Conservation (phyloP, 208 protist genomes). For the Trypanosoma theileri region DNA sequence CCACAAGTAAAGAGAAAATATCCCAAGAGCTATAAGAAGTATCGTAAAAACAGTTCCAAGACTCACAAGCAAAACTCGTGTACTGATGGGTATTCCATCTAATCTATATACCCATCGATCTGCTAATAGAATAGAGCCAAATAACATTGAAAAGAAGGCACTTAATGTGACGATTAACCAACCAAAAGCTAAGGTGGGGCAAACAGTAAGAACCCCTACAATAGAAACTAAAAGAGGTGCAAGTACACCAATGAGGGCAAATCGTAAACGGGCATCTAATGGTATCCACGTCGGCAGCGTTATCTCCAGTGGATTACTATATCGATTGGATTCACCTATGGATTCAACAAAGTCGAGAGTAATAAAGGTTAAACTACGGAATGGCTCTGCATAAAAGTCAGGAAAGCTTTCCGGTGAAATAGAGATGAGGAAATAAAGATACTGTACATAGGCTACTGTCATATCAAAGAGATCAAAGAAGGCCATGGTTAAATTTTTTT, state of each 20-base stretch:
- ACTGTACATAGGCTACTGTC: constrained; percentile 71
- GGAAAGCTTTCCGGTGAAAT: constrained; percentile 48
- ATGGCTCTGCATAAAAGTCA: constrained; percentile 40
- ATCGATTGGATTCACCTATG: constrained; percentile 31
- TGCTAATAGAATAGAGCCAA: constrained; percentile 48
- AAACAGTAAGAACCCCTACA: constrained; percentile 49
- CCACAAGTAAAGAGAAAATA: constrained; percentile 18
- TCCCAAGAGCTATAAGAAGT: constrained; percentile 28
- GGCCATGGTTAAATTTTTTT: constrained; percentile 6
- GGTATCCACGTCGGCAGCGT: constrained; percentile 60
- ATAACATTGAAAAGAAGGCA: constrained; percentile 51
- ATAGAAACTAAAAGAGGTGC: constrained; percentile 46
- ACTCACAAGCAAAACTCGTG: constrained; percentile 26
- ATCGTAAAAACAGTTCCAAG: constrained; percentile 35
- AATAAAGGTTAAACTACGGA: constrained; percentile 35
- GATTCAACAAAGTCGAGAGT: constrained; percentile 30
- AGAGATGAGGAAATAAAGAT: constrained; percentile 55
- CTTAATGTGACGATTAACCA: constrained; percentile 40
- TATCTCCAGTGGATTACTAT: constrained; percentile 39
- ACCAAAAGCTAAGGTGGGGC: constrained; percentile 41
- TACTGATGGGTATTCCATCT: constrained; percentile 9
- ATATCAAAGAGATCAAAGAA: constrained; percentile 77
- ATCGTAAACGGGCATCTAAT: constrained; percentile 60
- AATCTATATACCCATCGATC: constrained; percentile 20
- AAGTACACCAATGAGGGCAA: constrained; percentile 42